phyloP scores from a whole-genome alignment of 108 stramenopile species.

The Pelagomonas calceolata region DNA sequence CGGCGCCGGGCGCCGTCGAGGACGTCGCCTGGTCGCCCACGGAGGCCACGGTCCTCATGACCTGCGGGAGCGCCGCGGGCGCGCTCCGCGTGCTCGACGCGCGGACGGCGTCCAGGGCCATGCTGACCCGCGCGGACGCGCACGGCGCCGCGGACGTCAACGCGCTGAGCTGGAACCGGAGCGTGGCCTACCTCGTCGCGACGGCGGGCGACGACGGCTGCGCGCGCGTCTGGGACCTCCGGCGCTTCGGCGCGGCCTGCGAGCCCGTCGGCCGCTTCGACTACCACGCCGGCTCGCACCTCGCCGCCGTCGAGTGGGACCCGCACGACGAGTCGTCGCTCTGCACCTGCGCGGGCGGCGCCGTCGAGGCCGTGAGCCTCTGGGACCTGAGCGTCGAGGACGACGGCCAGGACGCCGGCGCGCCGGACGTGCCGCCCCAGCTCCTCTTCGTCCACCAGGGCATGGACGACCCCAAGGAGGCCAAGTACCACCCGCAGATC shows the following conservation, averaged over 20 bases:
- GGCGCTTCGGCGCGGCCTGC: constrained; percentile 39
- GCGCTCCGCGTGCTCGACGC: constrained; percentile 83
- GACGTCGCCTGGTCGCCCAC: constrained; percentile 91
- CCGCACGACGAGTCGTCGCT: constrained; percentile 90
- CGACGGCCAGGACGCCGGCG: constrained; percentile 1
- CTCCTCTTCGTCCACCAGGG: constrained; percentile 93
- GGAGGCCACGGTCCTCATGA: constrained; percentile 82
- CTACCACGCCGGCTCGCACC: constrained; percentile 66
- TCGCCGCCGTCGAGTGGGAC: constrained; percentile 91
- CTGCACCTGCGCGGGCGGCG: constrained; percentile 67
- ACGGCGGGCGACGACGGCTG: constrained; percentile 87
- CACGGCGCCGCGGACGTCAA: constrained; percentile 73
- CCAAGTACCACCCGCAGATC: constrained; percentile 94
- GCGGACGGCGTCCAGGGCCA: constrained; percentile 59
- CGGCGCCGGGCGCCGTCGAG: constrained; percentile 51
- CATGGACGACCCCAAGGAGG: constrained; percentile 78
- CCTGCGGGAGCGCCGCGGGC: constrained; percentile 57
- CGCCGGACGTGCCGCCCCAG: constrained; percentile 77
- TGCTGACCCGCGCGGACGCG: constrained; percentile 65
- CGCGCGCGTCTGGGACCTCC: constrained; percentile 84
- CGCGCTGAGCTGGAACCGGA: constrained; percentile 84
- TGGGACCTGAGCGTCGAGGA: constrained; percentile 97
- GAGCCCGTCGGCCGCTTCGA: constrained; percentile 73
- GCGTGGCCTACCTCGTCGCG: constrained; percentile 78
- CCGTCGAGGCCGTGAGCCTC: constrained; percentile 49